phyloP scores from a whole-genome alignment of 225 moss, liverwort and hornwort genomes.

The Polytrichum formosum region DNA sequence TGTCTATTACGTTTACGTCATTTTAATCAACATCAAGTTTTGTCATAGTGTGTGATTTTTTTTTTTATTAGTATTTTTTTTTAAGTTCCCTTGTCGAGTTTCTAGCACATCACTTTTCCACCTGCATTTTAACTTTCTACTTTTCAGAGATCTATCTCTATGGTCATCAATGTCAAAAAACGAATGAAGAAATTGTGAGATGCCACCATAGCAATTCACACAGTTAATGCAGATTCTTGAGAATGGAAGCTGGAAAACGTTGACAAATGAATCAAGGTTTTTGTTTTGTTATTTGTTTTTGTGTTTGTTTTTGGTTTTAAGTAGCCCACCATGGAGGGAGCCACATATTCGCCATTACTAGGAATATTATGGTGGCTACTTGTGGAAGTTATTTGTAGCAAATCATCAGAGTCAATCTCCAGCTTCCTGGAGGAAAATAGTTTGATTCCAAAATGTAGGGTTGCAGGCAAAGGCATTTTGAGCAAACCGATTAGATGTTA shows the following conservation, averaged over 20 bases:
- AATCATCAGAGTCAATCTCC: too few species aligned
- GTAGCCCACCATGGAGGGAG: slow-evolving; percentile 57
- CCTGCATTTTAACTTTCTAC: not conserved
- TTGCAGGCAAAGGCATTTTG: too few species aligned
- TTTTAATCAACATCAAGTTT: not conserved
- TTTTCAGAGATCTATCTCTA: not conserved
- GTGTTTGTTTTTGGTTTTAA: not conserved
- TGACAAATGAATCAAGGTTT: slow-evolving; percentile 8
- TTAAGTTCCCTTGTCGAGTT: not conserved
- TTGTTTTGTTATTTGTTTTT: not conserved
- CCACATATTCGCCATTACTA: slow-evolving; percentile 33
- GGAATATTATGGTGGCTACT: too few species aligned
- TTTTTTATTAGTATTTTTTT: not conserved
- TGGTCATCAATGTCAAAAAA: not conserved
- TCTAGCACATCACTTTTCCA: too few species aligned
- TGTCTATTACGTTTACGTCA: not conserved
- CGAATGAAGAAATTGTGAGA: not conserved
- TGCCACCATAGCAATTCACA: not conserved
- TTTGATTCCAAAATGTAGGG: too few species aligned
- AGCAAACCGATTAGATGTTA: too few species aligned
- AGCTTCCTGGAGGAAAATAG: too few species aligned
- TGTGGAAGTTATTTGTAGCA: too few species aligned
- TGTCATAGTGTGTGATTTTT: not conserved
- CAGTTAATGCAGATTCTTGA: not conserved
- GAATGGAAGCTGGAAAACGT: not conserved